Evolutionary conservation across 108 stramenopile genomes (phyloP).

Genomic region (Skeletonema potamos): DNA sequence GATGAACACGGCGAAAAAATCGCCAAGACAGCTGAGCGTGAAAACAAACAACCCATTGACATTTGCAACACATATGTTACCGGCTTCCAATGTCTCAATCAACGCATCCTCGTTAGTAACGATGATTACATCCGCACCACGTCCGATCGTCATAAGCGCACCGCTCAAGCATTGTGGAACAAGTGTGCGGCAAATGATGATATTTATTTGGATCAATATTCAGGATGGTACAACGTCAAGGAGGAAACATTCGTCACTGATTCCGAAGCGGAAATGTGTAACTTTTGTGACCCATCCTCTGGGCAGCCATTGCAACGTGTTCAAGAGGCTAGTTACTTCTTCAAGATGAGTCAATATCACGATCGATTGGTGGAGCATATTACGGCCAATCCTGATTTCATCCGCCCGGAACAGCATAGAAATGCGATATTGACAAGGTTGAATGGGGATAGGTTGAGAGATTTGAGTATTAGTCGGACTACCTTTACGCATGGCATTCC

Average conservation of each 20-base stretch:
- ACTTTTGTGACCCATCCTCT: conserved; percentile 86
- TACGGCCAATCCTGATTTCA: conserved; percentile 85
- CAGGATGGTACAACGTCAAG: conserved; percentile 98
- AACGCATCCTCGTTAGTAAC: conserved; percentile 87
- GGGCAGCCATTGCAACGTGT: conserved; percentile 93
- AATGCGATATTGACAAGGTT: conserved; percentile 85
- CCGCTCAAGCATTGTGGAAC: conserved; percentile 89
- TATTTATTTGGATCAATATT: conserved; percentile 90
- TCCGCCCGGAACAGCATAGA: conserved; percentile 89
- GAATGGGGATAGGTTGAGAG: conserved; percentile 77
- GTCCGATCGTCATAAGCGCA: conserved; percentile 84
- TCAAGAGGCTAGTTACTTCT: conserved; percentile 97
- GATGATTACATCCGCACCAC: conserved; percentile 98
- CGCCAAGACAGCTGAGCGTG: conserved; percentile 87
- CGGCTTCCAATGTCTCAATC: conserved; percentile 92
- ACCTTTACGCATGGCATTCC: conserved; percentile 97
- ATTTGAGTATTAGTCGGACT: conserved; percentile 94
- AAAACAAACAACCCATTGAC: conserved; percentile 84
- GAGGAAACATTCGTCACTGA: conserved; percentile 98
- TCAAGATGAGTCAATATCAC: conserved; percentile 94
- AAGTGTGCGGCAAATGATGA: conserved; percentile 82
- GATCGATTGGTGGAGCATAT: conserved; percentile 84
- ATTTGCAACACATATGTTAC: conserved; percentile 92
- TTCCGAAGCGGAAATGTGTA: conserved; percentile 83
- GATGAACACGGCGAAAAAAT: conserved; percentile 99